Percentiles rank a stretch among this genome's conserved stretches.
Conservation (phyloP, 768 basidiomycete genomes). For the Russula abietina region DNA sequence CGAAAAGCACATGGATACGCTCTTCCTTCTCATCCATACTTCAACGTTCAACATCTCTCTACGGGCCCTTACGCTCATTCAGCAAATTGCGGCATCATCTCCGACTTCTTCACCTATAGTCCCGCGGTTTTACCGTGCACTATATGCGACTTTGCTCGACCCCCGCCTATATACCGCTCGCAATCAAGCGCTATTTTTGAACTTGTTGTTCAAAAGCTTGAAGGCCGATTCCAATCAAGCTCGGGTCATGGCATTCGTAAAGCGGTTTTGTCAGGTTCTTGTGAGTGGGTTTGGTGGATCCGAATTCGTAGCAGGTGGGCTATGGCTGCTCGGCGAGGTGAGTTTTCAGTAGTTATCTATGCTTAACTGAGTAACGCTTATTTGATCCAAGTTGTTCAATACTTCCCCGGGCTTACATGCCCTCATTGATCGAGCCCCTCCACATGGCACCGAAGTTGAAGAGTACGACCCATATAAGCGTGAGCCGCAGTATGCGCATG, state of each 20-base stretch:
- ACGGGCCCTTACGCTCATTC: slow-evolving; percentile 84
- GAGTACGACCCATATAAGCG: slow-evolving; percentile 84
- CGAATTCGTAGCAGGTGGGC: slow-evolving; percentile 9
- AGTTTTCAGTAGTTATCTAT: background rate
- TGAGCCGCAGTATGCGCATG: slow-evolving; percentile 81
- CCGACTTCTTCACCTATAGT: slow-evolving; percentile 40
- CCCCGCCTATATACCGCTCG: slow-evolving; percentile 74
- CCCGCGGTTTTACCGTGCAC: slow-evolving; percentile 70
- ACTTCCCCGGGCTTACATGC: slow-evolving; percentile 42
- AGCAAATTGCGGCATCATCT: slow-evolving; percentile 66
- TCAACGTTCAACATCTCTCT: slow-evolving; percentile 97
- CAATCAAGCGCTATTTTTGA: slow-evolving; percentile 95
- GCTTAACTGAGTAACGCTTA: background rate
- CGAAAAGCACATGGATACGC: slow-evolving; percentile 80
- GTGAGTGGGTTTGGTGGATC: slow-evolving; percentile 6
- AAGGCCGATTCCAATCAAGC: slow-evolving; percentile 1
- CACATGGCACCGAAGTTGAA: slow-evolving; percentile 17
- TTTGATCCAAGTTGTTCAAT: slow-evolving; percentile 42
- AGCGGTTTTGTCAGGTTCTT: slow-evolving; percentile 34
- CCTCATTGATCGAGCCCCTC: slow-evolving; percentile 31
- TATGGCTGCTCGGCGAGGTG: slow-evolving; percentile 72
- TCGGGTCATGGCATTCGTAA: slow-evolving; percentile 8
- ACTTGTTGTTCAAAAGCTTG: slow-evolving; percentile 70
- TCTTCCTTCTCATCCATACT: slow-evolving; percentile 91
- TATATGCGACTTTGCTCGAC: slow-evolving; percentile 89